Percentiles rank a stretch among this genome's conserved stretches.
These are phyloP conservation scores for Vaccinium macrocarpon DNA, from an alignment of 148 eudicot genomes.

Conservation along the genomic window DNA sequence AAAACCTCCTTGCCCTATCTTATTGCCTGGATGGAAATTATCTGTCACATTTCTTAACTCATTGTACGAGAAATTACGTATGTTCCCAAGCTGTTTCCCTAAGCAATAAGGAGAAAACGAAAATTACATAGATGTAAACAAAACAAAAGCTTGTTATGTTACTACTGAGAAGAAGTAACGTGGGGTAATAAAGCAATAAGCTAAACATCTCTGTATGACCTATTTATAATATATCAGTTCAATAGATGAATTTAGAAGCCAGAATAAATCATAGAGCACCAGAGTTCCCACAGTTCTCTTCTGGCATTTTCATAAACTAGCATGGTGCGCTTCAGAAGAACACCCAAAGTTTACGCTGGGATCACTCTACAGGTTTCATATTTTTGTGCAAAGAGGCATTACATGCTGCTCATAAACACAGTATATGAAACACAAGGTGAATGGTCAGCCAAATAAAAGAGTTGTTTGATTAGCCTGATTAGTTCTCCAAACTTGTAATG, in stretches of 20 bases:
- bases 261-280: background rate
- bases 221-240: background rate
- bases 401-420: background rate
- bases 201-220: background rate
- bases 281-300: background rate
- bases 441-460: background rate
- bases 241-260: background rate
- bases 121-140: background rate
- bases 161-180: background rate
- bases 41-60: constrained; percentile 65
- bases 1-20: constrained; percentile 89
- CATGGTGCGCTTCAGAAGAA: background rate
- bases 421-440: background rate
- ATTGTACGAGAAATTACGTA: constrained; percentile 56
- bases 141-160: background rate
- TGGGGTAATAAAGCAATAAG: background rate
- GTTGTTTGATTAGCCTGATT: background rate
- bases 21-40: constrained; percentile 51
- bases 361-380: background rate
- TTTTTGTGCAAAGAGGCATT: background rate
- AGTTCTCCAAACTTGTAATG: background rate
- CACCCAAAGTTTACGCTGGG: background rate
- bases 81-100: constrained; percentile 49
- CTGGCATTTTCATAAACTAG: background rate
- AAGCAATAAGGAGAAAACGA: constrained; percentile 21